Percentiles rank a stretch among this genome's conserved stretches.
Conservation (phyloP, 306 rosid genomes). For the Prinsepia uniflora region DNA sequence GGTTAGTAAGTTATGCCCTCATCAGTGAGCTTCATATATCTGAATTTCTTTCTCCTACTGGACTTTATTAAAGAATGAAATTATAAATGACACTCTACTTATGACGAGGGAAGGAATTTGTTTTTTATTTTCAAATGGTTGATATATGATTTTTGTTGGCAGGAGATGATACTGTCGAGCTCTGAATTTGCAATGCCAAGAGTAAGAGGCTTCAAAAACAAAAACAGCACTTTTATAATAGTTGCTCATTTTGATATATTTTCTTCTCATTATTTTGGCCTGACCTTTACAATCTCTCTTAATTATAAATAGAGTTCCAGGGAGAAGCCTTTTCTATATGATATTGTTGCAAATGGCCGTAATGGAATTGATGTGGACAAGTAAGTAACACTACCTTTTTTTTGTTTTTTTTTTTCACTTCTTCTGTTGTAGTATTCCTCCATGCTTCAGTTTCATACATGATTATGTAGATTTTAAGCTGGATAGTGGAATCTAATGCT, state of each 20-base stretch:
- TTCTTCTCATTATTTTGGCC: not conserved
- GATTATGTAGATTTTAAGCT: slow-evolving; percentile 8
- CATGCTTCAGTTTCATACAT: slow-evolving; percentile 4
- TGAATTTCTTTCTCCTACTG: not conserved
- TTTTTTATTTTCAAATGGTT: slow-evolving; percentile 20
- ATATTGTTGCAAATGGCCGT: slow-evolving; percentile 96
- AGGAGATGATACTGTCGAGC: slow-evolving; percentile 95
- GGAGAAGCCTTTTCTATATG: slow-evolving; percentile 81
- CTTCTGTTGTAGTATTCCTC: slow-evolving; percentile 1
- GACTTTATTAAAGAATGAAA: not conserved
- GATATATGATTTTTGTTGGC: slow-evolving; percentile 25
- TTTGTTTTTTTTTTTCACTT: not conserved
- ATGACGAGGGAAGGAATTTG: not conserved
- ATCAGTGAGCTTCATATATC: not conserved
- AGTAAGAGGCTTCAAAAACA: slow-evolving; percentile 33
- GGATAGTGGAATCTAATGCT: slow-evolving; percentile 15
- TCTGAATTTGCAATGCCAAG: slow-evolving; percentile 56
- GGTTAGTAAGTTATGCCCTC: slow-evolving; percentile 29
- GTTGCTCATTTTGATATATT: slow-evolving; percentile 2
- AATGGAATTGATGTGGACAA: slow-evolving; percentile 99
- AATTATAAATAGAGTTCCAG: slow-evolving; percentile 45
- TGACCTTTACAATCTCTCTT: not conserved
- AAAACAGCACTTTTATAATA: not conserved
- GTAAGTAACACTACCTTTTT: slow-evolving; percentile 38
- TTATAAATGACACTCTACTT: not conserved